phyloP scores from a whole-genome alignment of 2,329 filamentous ascomycete species.

The Neonectria neomacrospora region DNA sequence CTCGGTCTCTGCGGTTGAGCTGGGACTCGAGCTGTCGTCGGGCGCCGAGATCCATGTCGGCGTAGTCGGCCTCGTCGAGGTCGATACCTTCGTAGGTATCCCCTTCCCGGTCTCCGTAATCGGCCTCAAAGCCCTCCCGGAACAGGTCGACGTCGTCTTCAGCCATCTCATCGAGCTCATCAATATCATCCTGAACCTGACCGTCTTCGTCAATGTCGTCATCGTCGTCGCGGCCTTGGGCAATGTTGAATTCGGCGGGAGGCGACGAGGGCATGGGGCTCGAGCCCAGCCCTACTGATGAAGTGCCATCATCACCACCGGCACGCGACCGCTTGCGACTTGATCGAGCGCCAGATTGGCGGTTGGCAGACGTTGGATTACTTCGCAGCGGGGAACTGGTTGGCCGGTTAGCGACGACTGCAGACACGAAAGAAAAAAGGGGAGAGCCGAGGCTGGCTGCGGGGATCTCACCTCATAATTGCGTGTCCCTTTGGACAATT shows the following conservation, averaged over 20 bases:
- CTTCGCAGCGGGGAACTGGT: constrained; percentile 82
- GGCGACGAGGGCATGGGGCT: constrained; percentile 75
- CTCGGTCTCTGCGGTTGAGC: constrained; percentile 78
- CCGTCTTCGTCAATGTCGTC: constrained; percentile 79
- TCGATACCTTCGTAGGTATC: constrained; percentile 77
- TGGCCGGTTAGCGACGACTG: constrained; percentile 22
- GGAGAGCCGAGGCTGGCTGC: background rate
- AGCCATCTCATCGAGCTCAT: constrained; percentile 83
- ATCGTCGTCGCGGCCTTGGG: constrained; percentile 74
- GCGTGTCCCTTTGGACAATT: constrained; percentile 8
- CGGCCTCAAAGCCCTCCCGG: constrained; percentile 76
- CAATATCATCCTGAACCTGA: constrained; percentile 77
- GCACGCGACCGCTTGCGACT: constrained; percentile 67
- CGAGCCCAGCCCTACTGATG: constrained; percentile 63
- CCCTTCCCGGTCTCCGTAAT: constrained; percentile 74
- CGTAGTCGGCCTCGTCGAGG: constrained; percentile 81
- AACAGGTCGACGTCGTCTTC: constrained; percentile 86
- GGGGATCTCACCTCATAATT: constrained; percentile 31
- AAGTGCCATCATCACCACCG: constrained; percentile 62
- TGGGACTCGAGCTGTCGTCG: constrained; percentile 78
- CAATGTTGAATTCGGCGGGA: constrained; percentile 69
- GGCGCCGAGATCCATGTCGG: constrained; percentile 72
- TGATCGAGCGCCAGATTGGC: constrained; percentile 67
- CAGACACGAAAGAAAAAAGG: constrained; percentile 1
- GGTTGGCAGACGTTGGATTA: constrained; percentile 85